Evolutionary conservation across 495 filamentous ascomycete genomes (phyloP).

Genomic region (Penicillium lividum): DNA sequence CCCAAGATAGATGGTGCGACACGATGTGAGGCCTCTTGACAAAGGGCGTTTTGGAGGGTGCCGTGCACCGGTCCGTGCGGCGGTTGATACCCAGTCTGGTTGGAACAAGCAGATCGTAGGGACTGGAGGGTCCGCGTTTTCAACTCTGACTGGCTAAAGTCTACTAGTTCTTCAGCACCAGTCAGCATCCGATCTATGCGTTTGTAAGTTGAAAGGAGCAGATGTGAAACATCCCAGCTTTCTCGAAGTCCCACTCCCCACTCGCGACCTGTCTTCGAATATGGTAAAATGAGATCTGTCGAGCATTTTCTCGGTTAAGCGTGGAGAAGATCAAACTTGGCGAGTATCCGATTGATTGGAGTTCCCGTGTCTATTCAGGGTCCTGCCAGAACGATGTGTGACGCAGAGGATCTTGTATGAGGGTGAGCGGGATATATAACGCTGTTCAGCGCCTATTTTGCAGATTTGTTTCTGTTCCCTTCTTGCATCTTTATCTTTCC

Average conservation of each 20-base stretch:
- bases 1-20: constrained; percentile 20
- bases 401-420: background rate
- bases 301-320: constrained; percentile 4
- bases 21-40: background rate
- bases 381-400: background rate
- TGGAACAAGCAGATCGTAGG: constrained; percentile 17
- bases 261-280: constrained; percentile 6
- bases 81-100: constrained; percentile 24
- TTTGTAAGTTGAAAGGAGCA: constrained; percentile 1
- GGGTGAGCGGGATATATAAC: constrained; percentile 24
- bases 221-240: constrained; percentile 29
- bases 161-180: constrained; percentile 8
- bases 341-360: constrained; percentile 27
- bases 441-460: constrained; percentile 18
- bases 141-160: constrained; percentile 18
- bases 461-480: constrained; percentile 15
- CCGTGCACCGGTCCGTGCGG: constrained; percentile 16
- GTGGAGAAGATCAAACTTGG: constrained; percentile 23
- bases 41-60: constrained; percentile 1
- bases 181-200: constrained; percentile 10
- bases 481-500: constrained; percentile 26
- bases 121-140: constrained; percentile 7
- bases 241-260: constrained; percentile 14
- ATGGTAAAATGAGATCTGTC: constrained; percentile 9
- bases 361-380: constrained; percentile 15